Conservation (phyloP, 2,329 filamentous ascomycete genomes). For the Atkinsonella texensis region DNA sequence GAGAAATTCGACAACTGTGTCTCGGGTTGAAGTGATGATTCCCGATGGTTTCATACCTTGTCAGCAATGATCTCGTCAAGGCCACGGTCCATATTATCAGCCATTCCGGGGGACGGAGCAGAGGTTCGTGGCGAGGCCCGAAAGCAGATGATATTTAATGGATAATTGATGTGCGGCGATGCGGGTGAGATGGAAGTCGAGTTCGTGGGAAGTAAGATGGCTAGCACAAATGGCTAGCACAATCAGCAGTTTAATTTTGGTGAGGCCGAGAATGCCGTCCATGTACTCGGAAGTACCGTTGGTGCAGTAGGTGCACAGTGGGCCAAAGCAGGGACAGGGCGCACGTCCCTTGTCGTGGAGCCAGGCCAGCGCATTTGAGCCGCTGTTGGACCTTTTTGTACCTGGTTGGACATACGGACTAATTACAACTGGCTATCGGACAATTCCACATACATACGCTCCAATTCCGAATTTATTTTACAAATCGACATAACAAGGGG, state of each 20-base stretch:
- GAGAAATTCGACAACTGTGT: not conserved
- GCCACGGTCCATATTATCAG: slow-evolving; percentile 39
- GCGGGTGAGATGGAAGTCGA: not conserved
- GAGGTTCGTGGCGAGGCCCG: not conserved
- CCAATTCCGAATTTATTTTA: too few relatives aligned
- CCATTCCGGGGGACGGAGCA: slow-evolving; percentile 17
- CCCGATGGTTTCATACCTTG: slow-evolving; percentile 20
- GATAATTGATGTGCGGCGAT: not conserved
- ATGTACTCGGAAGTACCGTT: not conserved
- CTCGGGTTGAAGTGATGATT: not conserved
- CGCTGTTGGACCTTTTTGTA: too few relatives aligned
- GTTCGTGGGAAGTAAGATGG: not conserved
- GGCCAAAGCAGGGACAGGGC: not conserved
- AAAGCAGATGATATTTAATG: not conserved
- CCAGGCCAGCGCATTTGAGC: too few relatives aligned
- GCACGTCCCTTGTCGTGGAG: too few relatives aligned
- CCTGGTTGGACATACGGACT: too few relatives aligned
- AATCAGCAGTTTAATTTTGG: not conserved
- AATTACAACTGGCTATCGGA: too few relatives aligned
- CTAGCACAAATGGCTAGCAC: not conserved
- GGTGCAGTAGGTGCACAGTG: not conserved
- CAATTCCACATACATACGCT: too few relatives aligned
- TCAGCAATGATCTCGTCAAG: slow-evolving; percentile 46
- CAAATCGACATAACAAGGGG: too few relatives aligned
- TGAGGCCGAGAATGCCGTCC: not conserved